Evolutionary conservation across 208 protist species (phyloP), one percentile per base, ranked within the genome.

Genomic region (Leishmania turanica): DNA sequence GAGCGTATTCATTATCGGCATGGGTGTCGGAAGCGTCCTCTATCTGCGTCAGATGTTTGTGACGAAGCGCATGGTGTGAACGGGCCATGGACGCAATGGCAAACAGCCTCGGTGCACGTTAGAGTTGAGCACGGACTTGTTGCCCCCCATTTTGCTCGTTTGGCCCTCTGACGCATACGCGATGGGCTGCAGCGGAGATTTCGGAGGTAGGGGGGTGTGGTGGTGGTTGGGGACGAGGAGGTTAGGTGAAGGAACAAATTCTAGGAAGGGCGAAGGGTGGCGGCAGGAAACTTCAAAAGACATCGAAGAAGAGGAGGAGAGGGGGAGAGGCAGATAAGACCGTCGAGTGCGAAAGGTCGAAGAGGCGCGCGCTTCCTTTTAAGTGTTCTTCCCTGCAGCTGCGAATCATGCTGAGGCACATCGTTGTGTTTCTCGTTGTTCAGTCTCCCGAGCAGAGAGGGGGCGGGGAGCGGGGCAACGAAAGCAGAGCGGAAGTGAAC

Each of bases 41-140:
- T 96, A 95, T 76, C 77, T 98, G n/a, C 79, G 85, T 34, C 78
- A 82, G 15, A 90, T 96, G 69, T 97, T 98, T 72, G 91, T 85
- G 62, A 93, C 85, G 69, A 93, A 93, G 81, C 90, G 93, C 47
- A 84, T 91, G 77, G 93, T 98, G 34, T 96, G 92, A 82, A 13
- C 8, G 6, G n/a, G 6, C 24, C 66, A 60, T 40, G 31, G 21
- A 56, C 31, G 34, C 17, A 15, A 65, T 60, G 74, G 19, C 9
- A 27, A 47, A 24, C 13, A 53, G 4, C 47, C 47, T 51, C 8
- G 8, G 40, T 27, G 69, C 45, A 34, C 11, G 37, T n/a, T 51
- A 5, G 24, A 51, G 40, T 31, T n/a, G 21, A 51, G 69, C 45
- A 51, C 51, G 69, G 69, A 21, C n/a, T 49, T 21, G 42, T 2